Evolutionary conservation across 306 rosid genomes (phyloP).

Genomic region (Trichosanthes cucumerina): DNA sequence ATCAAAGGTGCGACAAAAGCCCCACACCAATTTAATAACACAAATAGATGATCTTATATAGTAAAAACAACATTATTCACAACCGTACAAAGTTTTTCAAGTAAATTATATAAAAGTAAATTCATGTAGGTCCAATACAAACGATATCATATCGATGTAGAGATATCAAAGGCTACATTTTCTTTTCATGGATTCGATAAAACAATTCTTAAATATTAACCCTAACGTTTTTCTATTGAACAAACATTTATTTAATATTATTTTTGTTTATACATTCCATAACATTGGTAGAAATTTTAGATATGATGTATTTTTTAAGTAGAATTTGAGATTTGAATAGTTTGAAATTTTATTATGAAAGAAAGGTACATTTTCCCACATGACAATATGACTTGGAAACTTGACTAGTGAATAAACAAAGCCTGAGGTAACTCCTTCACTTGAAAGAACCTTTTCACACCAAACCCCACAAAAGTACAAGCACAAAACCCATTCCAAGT

Average conservation of each 20-base stretch:
- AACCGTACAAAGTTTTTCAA: background rate
- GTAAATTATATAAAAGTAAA: background rate
- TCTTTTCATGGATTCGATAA: too few relatives aligned
- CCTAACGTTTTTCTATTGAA: background rate
- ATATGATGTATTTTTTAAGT: too few relatives aligned
- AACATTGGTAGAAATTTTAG: background rate
- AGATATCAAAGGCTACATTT: background rate
- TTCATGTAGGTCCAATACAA: background rate
- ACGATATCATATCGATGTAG: background rate
- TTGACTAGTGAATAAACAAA: background rate
- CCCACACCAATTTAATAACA: background rate
- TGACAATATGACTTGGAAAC: background rate
- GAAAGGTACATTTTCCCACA: background rate
- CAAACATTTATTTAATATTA: background rate
- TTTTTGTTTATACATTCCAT: background rate
- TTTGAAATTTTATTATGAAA: too few relatives aligned
- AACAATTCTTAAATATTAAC: too few relatives aligned
- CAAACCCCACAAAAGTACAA: slow-evolving; percentile 3
- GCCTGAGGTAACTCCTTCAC: background rate
- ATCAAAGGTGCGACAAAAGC: background rate
- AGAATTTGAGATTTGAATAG: too few relatives aligned
- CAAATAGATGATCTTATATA: too few relatives aligned
- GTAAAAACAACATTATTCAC: background rate
- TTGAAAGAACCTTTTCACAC: background rate
- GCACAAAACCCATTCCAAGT: background rate